Base-by-base conservation (phyloP, 441 rosid genomes). In the Biscutella laevigata region DNA sequence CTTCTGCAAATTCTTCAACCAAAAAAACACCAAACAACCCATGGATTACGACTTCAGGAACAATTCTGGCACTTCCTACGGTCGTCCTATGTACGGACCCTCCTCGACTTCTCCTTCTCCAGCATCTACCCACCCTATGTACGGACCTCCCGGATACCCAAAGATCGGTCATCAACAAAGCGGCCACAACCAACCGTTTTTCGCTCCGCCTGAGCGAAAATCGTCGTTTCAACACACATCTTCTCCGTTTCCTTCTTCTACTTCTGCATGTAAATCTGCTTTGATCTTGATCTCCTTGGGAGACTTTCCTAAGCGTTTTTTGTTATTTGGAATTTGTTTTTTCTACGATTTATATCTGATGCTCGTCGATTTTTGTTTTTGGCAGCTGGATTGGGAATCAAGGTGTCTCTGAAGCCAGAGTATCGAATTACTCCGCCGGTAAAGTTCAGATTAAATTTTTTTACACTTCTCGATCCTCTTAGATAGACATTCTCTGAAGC, bases 401-500 rank as follows among this genome's bases (percentile, higher is more conserved):
- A 74, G 59, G 81, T 92, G 70, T 63, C 73, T 30, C 14, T 82
- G 45, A 92, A 88, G 56, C 88, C 95, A 6, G 86, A 86, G 59
- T 92, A 77, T 66, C 79, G 94, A 25, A 82, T 88, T 34, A 73
- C 95, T 57, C 94, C 86, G 7, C 97, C 89, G 55, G 98, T 92
- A 75, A 41, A n/a, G n/a, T n/a, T n/a, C n/a, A n/a, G 64, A 30
- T 17, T 30, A 19, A 26, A 26, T 26, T 26, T 26, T 13, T 3
- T 14, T 11, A n/a, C n/a, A 36, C 11, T 17, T 14, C 8, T 10
- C 6, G 40, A 45, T 36, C 5, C 4, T n/a, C 3, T 24, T 1
- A 40, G 6, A n/a, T n/a, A n/a, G n/a, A n/a, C n/a, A n/a, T n/a
- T n/a, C n/a, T n/a, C n/a, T n/a, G n/a, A n/a, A n/a, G n/a, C n/a